phyloP scores from a whole-genome alignment of 345 rosid genomes.

The Anacardium occidentale region DNA sequence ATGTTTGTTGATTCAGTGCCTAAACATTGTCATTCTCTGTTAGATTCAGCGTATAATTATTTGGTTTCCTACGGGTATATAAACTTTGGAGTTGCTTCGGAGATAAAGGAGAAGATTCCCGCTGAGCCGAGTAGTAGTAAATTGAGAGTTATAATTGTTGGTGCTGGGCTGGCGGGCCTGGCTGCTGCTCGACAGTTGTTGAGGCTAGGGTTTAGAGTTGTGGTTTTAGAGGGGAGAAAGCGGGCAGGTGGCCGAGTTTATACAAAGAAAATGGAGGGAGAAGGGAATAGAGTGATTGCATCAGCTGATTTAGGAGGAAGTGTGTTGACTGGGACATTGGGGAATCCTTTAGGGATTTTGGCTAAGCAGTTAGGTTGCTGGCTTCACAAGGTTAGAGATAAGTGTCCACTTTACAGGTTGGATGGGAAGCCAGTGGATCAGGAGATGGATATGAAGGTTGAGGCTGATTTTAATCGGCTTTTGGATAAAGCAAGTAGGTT shows the following conservation, averaged over 20 bases:
- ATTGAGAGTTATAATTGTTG: slow-evolving; percentile 62
- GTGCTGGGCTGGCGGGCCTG: slow-evolving; percentile 90
- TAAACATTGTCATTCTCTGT: slow-evolving; percentile 57
- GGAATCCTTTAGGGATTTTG: slow-evolving; percentile 88
- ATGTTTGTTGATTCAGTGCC: slow-evolving; percentile 67
- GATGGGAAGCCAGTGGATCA: slow-evolving; percentile 85
- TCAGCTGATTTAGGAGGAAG: slow-evolving; percentile 97
- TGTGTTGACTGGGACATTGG: slow-evolving; percentile 89
- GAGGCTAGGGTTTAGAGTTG: slow-evolving; percentile 86
- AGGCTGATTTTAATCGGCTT: slow-evolving; percentile 71
- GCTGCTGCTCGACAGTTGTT: slow-evolving; percentile 85
- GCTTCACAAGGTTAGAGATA: slow-evolving; percentile 87
- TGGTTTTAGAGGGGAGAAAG: slow-evolving; percentile 92
- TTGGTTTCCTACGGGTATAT: slow-evolving; percentile 76
- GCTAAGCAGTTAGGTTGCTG: slow-evolving; percentile 75
- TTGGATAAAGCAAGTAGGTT: slow-evolving; percentile 87
- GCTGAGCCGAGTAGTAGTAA: slow-evolving; percentile 41
- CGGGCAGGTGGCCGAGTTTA: slow-evolving; percentile 97
- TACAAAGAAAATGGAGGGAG: slow-evolving; percentile 95
- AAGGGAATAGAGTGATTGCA: slow-evolving; percentile 64
- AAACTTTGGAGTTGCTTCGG: slow-evolving; percentile 80
- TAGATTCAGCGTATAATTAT: slow-evolving; percentile 79
- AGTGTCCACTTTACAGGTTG: slow-evolving; percentile 76
- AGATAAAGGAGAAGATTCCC: slow-evolving; percentile 67
- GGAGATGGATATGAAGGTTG: slow-evolving; percentile 78